Evolutionary conservation across 2,329 filamentous ascomycete species (phyloP).

Genomic region (Huntiella abstrusa): DNA sequence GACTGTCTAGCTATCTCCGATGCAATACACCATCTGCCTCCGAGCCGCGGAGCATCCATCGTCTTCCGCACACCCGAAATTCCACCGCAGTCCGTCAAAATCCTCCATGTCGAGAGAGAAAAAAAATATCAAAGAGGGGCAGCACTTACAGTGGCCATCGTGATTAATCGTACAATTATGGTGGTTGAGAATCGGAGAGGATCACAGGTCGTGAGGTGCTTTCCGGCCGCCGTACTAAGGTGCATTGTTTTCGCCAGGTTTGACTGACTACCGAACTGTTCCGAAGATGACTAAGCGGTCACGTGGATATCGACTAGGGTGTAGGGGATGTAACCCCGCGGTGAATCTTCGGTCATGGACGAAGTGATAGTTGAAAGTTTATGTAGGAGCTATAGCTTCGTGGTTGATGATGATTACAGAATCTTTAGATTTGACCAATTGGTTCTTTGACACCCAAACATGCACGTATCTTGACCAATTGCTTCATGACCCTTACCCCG

Average conservation of each 20-base stretch:
- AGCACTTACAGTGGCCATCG: slow-evolving; percentile 52
- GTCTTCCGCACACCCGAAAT: background rate
- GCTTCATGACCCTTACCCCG: too few relatives aligned
- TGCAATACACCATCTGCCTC: background rate
- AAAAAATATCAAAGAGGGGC: background rate
- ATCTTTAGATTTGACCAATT: too few relatives aligned
- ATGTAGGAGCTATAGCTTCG: too few relatives aligned
- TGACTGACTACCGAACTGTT: slow-evolving; percentile 10
- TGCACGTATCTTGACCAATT: too few relatives aligned
- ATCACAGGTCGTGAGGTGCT: slow-evolving; percentile 16
- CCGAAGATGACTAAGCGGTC: slow-evolving; percentile 11
- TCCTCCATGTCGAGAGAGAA: background rate
- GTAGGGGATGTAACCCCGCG: background rate
- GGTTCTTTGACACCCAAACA: too few relatives aligned
- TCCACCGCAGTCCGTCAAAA: background rate
- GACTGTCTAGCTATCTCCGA: background rate
- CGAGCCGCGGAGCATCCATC: background rate
- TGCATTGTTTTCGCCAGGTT: slow-evolving; percentile 10
- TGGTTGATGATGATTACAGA: too few relatives aligned
- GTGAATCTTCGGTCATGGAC: too few relatives aligned
- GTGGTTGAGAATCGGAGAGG: slow-evolving; percentile 29
- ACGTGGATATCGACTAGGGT: background rate
- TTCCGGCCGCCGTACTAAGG: slow-evolving; percentile 7
- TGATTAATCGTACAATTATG: slow-evolving; percentile 25
- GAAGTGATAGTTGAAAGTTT: too few relatives aligned